Evolutionary conservation across 768 basidiomycete genomes (phyloP).

Genomic region (Fistulinella prunicolor): DNA sequence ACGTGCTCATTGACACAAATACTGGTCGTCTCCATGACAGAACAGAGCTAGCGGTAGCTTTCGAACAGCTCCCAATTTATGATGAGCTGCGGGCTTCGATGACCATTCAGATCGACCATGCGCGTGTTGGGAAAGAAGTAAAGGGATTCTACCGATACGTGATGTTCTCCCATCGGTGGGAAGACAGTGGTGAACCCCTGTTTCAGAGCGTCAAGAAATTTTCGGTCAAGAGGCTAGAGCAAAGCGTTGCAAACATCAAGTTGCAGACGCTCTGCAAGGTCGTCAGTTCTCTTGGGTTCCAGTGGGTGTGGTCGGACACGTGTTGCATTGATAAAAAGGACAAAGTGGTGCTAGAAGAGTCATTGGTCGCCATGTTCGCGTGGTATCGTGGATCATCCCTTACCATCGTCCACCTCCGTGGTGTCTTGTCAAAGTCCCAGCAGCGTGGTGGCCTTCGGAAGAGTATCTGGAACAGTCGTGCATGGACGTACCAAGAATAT

Average conservation of each 20-base stretch:
- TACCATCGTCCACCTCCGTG: constrained; percentile 4
- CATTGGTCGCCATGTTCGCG: constrained; percentile 10
- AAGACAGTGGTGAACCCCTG: neutral
- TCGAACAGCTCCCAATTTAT: neutral
- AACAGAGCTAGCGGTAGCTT: neutral
- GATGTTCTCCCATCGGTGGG: neutral
- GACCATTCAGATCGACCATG: neutral
- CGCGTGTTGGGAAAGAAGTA: neutral
- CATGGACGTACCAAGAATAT: constrained; percentile 15
- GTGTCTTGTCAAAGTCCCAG: neutral
- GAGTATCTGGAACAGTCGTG: constrained; percentile 10
- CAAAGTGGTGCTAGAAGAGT: neutral
- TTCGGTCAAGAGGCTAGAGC: neutral
- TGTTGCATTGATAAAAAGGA: constrained; percentile 3
- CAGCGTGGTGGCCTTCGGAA: neutral
- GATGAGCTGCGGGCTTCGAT: neutral
- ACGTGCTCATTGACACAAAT: neutral
- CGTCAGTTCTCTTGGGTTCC: neutral
- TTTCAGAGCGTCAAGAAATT: neutral
- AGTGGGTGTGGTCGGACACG: constrained; percentile 12
- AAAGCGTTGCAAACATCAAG: neutral
- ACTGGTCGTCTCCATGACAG: neutral
- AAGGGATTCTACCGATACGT: neutral
- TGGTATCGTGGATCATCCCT: constrained; percentile 10
- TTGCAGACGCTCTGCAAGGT: neutral